A percentile compares a stretch with the other conserved stretches of the same genome.
Conservation (phyloP, 1,139 yeast species). For the Yamadazyma atlantica region DNA sequence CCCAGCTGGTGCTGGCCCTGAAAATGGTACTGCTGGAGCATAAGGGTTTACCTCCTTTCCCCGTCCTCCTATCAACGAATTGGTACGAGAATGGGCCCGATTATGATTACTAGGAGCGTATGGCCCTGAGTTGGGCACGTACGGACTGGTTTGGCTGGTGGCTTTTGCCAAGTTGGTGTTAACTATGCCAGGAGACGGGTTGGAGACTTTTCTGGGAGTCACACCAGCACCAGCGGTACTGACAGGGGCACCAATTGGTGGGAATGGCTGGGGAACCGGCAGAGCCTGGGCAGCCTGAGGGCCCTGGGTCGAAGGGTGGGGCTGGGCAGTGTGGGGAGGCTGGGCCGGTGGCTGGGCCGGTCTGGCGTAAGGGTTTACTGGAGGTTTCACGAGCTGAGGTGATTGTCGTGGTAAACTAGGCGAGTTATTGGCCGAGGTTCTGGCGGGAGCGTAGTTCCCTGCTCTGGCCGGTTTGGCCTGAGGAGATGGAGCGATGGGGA, state of each 20-base stretch:
- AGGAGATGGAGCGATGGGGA: constrained; percentile 37
- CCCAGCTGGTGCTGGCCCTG: too few relatives aligned
- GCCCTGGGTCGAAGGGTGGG: too few relatives aligned
- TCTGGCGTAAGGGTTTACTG: constrained; percentile 20
- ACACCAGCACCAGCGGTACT: not conserved
- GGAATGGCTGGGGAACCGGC: too few relatives aligned
- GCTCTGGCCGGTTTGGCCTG: constrained; percentile 29
- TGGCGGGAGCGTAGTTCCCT: constrained; percentile 20
- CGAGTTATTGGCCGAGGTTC: constrained; percentile 10
- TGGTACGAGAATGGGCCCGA: constrained; percentile 42
- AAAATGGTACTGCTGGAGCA: constrained; percentile 42
- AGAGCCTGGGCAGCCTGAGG: too few relatives aligned
- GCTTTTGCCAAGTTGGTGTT: constrained; percentile 22
- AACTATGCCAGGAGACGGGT: constrained; percentile 10
- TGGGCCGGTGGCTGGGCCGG: constrained; percentile 6
- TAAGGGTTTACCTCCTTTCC: constrained; percentile 47
- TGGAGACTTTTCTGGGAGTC: constrained; percentile 8
- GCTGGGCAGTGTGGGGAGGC: constrained; percentile 1
- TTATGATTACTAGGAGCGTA: constrained; percentile 42
- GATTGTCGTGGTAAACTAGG: constrained; percentile 9
- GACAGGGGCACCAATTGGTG: too few relatives aligned
- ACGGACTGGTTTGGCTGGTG: constrained; percentile 34
- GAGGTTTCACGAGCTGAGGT: constrained; percentile 13
- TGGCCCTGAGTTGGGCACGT: constrained; percentile 48
- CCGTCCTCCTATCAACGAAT: constrained; percentile 42